These are phyloP conservation scores for Ananas comosus DNA, from an alignment of 176 grass and related monocot species.

Conservation along the genomic window DNA sequence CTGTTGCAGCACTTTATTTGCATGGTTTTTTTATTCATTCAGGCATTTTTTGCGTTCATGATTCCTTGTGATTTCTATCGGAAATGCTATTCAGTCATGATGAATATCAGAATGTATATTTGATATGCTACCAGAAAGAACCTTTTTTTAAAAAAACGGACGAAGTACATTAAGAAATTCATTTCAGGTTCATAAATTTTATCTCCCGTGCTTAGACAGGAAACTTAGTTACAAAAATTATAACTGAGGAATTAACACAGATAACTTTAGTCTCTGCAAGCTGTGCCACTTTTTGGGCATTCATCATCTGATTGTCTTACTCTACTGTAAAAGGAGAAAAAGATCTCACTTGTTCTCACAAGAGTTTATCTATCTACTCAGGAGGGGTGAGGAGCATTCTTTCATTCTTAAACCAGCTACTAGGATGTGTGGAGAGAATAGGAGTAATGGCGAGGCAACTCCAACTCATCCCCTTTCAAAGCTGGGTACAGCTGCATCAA, in stretches of 20 bases:
- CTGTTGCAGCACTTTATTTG: too few relatives aligned
- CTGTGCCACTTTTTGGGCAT: not conserved
- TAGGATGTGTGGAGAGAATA: constrained; percentile 38
- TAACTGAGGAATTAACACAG: not conserved
- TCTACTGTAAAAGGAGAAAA: not conserved
- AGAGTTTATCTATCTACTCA: constrained; percentile 31
- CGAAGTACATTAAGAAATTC: not conserved
- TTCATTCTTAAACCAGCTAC: constrained; percentile 90
- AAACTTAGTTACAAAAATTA: not conserved
- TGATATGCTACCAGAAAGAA: not conserved
- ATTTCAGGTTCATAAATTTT: not conserved
- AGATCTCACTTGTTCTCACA: constrained; percentile 16
- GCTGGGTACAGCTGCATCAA: constrained; percentile 15
- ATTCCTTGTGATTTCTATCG: not conserved
- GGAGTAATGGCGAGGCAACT: constrained; percentile 31
- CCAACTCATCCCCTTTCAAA: constrained; percentile 30
- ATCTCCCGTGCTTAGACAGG: not conserved
- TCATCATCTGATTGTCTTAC: constrained; percentile 3
- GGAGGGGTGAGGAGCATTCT: constrained; percentile 87
- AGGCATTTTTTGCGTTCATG: not conserved
- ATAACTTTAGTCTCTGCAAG: not conserved
- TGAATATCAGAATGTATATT: not conserved
- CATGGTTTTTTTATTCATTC: not conserved
- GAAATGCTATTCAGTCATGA: not conserved
- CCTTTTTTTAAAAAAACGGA: not conserved